These are phyloP conservation scores for Penicillium sp. DNA, from an alignment of 2,329 filamentous ascomycete species.

Conservation along the genomic window DNA sequence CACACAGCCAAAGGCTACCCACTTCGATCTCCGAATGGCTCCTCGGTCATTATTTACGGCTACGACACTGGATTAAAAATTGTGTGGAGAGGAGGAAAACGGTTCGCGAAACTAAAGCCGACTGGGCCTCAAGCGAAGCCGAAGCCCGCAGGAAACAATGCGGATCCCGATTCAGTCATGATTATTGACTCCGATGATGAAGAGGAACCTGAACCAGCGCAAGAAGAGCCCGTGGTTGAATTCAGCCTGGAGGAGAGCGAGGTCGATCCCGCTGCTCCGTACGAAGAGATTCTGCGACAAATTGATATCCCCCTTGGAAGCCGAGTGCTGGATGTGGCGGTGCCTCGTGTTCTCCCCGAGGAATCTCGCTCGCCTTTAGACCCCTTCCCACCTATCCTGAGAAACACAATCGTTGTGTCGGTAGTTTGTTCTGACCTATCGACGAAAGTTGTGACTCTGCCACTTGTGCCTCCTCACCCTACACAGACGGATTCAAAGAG, in stretches of 20 bases:
- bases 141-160: conserved; percentile 25
- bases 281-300: conserved; percentile 53
- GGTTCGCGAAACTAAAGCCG: conserved; percentile 40
- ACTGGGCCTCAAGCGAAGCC: conserved; percentile 23
- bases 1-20: conserved; percentile 59
- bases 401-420: conserved; percentile 52
- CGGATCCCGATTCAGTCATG: conserved; percentile 47
- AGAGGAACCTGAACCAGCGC: conserved; percentile 32
- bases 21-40: conserved; percentile 58
- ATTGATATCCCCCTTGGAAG: conserved; percentile 55
- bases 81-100: conserved; percentile 59
- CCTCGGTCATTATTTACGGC: conserved; percentile 60
- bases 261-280: conserved; percentile 56
- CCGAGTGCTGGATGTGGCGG: conserved; percentile 53
- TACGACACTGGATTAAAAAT: conserved; percentile 58
- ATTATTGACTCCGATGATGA: conserved; percentile 59
- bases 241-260: conserved; percentile 57
- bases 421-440: conserved; percentile 57
- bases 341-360: conserved; percentile 46
- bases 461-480: conserved; percentile 53
- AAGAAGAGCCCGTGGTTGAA: conserved; percentile 31
- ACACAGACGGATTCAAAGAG: conserved; percentile 35
- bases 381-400: conserved; percentile 49
- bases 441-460: conserved; percentile 55
- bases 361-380: conserved; percentile 40